phyloP scores from a whole-genome alignment of 768 basidiomycete genomes.

The Gloeopeniophorella convolvens region DNA sequence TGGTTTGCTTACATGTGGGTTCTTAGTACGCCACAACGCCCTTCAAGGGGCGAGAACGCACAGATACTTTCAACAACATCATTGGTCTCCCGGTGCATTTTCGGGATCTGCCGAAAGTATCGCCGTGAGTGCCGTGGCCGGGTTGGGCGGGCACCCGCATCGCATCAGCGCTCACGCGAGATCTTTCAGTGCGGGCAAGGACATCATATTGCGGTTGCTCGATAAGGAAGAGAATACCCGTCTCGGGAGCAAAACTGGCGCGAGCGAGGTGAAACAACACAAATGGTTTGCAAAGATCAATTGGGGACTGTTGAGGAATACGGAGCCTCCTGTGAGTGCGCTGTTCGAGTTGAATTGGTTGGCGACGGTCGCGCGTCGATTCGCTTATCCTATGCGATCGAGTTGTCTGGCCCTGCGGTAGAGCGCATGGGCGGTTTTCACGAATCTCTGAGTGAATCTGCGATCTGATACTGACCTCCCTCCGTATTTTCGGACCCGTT shows the following conservation, averaged over 20 bases:
- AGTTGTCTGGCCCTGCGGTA: background rate
- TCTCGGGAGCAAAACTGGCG: slow-evolving; percentile 87
- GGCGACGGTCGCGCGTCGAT: background rate
- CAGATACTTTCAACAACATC: slow-evolving; percentile 96
- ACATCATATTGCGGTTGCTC: slow-evolving; percentile 77
- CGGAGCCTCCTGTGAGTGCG: slow-evolving; percentile 78
- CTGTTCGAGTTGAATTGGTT: background rate
- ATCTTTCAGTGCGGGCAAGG: slow-evolving; percentile 69
- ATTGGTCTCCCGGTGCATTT: slow-evolving; percentile 80
- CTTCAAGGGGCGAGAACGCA: slow-evolving; percentile 93
- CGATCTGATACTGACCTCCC: background rate
- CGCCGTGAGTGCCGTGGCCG: slow-evolving; percentile 25
- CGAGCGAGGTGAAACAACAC: slow-evolving; percentile 98
- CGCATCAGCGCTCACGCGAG: slow-evolving; percentile 9
- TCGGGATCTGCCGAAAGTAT: slow-evolving; percentile 76
- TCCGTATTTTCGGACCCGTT: slow-evolving; percentile 2
- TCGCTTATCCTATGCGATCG: background rate
- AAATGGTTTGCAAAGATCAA: slow-evolving; percentile 96
- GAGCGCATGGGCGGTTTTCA: background rate
- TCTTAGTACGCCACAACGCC: slow-evolving; percentile 92
- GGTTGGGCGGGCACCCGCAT: background rate
- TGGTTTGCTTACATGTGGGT: slow-evolving; percentile 17
- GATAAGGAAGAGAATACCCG: slow-evolving; percentile 89
- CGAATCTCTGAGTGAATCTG: background rate
- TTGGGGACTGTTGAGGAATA: slow-evolving; percentile 93